phyloP scores from a whole-genome alignment of 305 asterid species.

The Rubia peregrina region DNA sequence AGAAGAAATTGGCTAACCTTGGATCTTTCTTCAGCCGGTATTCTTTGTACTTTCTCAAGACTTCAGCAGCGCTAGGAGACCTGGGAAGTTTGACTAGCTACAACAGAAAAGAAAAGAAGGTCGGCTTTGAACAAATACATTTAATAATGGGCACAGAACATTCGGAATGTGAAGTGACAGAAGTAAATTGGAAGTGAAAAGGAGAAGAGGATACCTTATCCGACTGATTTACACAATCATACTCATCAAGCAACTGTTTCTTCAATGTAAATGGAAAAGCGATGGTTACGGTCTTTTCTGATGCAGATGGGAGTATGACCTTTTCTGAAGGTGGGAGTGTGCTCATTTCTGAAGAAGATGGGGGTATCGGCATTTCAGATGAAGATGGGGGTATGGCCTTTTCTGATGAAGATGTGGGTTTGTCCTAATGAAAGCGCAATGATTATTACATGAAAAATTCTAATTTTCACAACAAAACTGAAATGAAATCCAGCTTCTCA shows the following conservation, averaged over 20 bases:
- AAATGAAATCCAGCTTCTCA: background rate
- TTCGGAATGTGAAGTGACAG: background rate
- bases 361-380: background rate
- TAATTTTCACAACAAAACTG: background rate
- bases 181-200: background rate
- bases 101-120: constrained; percentile 22
- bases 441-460: background rate
- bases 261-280: constrained; percentile 54
- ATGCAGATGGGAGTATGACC: constrained; percentile 30
- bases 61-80: constrained; percentile 51
- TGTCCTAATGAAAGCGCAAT: constrained; percentile 33
- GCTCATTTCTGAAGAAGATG: constrained; percentile 20
- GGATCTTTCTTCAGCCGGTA: constrained; percentile 47
- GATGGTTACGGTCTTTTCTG: constrained; percentile 22
- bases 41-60: constrained; percentile 48
- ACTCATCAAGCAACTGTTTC: constrained; percentile 57
- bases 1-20: constrained; percentile 34
- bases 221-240: constrained; percentile 52
- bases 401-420: constrained; percentile 19
- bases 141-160: background rate
- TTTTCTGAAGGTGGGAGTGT: constrained; percentile 22
- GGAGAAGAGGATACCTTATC: constrained; percentile 46
- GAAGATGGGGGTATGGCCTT: background rate
- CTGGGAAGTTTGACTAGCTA: constrained; percentile 77
- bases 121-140: constrained; percentile 5